phyloP scores from a whole-genome alignment of 106 monocot genomes.

The Cymbidium sinense region DNA sequence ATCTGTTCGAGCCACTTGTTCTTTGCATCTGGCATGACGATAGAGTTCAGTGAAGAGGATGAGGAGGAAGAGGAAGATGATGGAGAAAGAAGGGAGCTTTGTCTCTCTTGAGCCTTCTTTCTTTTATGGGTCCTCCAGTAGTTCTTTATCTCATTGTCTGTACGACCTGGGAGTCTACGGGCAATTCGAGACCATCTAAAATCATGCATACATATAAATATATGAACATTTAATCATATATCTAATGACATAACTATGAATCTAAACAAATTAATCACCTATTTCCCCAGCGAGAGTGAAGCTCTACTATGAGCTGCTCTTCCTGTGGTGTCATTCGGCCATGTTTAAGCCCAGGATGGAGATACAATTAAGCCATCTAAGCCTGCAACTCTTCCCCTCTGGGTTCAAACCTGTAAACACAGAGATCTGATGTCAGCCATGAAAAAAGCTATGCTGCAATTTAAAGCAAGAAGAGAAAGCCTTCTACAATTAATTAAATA shows the following conservation, averaged over 20 bases:
- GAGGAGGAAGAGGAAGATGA: constrained; percentile 17
- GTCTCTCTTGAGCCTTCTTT: constrained; percentile 71
- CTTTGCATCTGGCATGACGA: neutral
- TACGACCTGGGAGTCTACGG: constrained; percentile 60
- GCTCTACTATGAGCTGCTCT: constrained; percentile 49
- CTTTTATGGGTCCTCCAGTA: constrained; percentile 88
- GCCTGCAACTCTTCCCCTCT: constrained; percentile 65
- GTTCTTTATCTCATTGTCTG: constrained; percentile 86
- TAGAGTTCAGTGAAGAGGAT: neutral
- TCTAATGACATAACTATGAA: neutral
- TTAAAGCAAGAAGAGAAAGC: neutral
- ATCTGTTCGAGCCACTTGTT: neutral
- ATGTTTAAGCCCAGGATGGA: constrained; percentile 57
- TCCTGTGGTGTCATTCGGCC: constrained; percentile 57
- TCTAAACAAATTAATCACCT: constrained; percentile 19
- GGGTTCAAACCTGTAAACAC: constrained; percentile 51
- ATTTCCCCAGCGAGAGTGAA: constrained; percentile 62
- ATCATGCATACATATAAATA: neutral
- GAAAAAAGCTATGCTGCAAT: too few species aligned
- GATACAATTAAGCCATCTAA: constrained; percentile 28
- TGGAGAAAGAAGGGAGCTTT: constrained; percentile 8
- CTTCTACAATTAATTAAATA: constrained; percentile 4
- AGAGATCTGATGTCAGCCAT: neutral
- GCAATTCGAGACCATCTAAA: constrained; percentile 76
- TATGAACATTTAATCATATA: neutral